Evolutionary conservation across 2,329 filamentous ascomycete genomes (phyloP), one percentile per base, ranked within the genome.

Genomic region (Myriosclerotinia scirpicola): DNA sequence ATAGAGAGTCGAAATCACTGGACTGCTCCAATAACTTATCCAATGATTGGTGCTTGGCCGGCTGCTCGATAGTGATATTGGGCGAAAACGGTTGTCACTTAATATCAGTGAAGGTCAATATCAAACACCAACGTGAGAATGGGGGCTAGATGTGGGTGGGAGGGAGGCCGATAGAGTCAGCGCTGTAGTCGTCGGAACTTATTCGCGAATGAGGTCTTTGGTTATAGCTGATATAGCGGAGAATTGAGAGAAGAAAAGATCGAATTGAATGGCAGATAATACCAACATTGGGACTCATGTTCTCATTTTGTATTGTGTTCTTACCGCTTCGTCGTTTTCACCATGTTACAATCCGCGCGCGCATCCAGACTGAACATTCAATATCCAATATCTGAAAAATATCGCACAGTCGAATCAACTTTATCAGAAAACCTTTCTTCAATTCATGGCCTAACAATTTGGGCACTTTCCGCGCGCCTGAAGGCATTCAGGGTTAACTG

Each of bases 391-490:
- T 40, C 34, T 20, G 34, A 50, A 65, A 42, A n/a, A 26, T n/a
- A 42, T 53, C 20, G 42, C 54, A 20, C 53, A 36, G 54, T 65
- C 63, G 36, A 60, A 65, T 65, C 36, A 65, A 26, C 44, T 3
- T 17, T 44, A 53, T n/a, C 40, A 38, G 22, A 53, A 60, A 50
- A 42, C n/a, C 48, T 46, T 52, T 46, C 64, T 69, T 66, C 61
- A 63, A 61, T 52, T 59, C 61, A 54, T 42, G 58, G 64, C 64
- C 54, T 67, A 65, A 58, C 63, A 68, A 63, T 46, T 65, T 62
- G 48, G 55, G 55, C 17, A 55, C 68, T 64, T 71, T 70, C 69
- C 72, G 72, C 72, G 73, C 73, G 73, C 70, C 69, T 71, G 65
- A 44, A 11, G 22, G 36, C 38, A n/a, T 20, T 56, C 53, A 15